These are phyloP conservation scores for Xerocomus brunneocitrinus DNA, from an alignment of 768 basidiomycete species.

Conservation along the genomic window DNA sequence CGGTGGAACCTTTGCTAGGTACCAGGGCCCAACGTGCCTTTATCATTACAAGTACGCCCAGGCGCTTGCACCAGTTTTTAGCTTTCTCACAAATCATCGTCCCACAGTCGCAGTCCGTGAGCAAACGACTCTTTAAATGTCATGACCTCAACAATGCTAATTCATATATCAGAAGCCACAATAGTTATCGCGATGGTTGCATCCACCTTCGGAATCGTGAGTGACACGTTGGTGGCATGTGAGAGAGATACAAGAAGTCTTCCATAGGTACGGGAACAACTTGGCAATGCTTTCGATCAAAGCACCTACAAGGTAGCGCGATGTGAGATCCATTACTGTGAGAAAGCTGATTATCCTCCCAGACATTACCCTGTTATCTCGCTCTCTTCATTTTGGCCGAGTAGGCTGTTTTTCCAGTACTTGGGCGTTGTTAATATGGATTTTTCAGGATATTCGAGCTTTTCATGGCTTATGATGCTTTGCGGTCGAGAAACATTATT, in stretches of 20 bases:
- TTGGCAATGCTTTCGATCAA: conserved; percentile 15
- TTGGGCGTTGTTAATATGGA: neutral
- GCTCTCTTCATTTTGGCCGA: conserved; percentile 80
- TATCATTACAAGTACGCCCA: conserved; percentile 59
- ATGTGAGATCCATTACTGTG: neutral
- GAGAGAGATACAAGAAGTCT: conserved; percentile 4
- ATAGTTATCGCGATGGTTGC: conserved; percentile 73
- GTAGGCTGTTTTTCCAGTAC: conserved; percentile 37
- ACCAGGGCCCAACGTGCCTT: conserved; percentile 72
- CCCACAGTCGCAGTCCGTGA: conserved; percentile 54
- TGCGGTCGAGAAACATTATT: conserved; percentile 71
- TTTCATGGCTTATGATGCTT: conserved; percentile 78
- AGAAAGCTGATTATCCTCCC: conserved; percentile 9
- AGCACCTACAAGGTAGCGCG: conserved; percentile 50
- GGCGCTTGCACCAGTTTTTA: neutral
- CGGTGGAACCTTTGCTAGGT: conserved; percentile 64
- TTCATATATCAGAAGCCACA: conserved; percentile 54
- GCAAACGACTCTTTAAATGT: conserved; percentile 27
- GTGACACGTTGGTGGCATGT: conserved; percentile 16
- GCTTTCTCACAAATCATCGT: conserved; percentile 4
- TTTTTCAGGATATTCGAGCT: conserved; percentile 68
- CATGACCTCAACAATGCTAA: conserved; percentile 1
- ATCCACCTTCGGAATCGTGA: conserved; percentile 61
- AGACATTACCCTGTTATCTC: conserved; percentile 83
- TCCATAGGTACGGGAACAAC: conserved; percentile 45